Evolutionary conservation across 2,329 filamentous ascomycete species (phyloP).

Genomic region (Aspergillaceae sp.): DNA sequence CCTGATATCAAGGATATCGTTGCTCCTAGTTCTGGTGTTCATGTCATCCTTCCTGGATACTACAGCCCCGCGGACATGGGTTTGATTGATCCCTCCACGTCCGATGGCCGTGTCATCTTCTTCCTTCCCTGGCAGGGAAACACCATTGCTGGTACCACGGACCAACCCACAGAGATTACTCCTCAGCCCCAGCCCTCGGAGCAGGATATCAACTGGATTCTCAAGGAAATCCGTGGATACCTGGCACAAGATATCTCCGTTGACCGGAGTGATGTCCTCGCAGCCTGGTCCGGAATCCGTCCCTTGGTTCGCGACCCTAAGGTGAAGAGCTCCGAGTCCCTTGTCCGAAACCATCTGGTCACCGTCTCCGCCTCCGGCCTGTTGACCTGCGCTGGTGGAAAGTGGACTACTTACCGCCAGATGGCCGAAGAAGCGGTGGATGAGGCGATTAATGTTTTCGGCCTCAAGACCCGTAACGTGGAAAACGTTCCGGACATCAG

Average conservation of each 20-base stretch:
- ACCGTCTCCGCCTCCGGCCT: constrained; percentile 71
- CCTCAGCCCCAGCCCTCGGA: constrained; percentile 69
- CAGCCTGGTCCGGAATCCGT: constrained; percentile 81
- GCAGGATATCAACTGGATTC: constrained; percentile 79
- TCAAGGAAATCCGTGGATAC: constrained; percentile 74
- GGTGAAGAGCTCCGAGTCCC: constrained; percentile 73
- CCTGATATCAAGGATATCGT: constrained; percentile 65
- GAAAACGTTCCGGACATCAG: constrained; percentile 57
- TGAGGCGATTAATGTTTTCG: constrained; percentile 62
- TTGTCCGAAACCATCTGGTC: constrained; percentile 79
- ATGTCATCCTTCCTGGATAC: constrained; percentile 79
- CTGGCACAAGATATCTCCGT: constrained; percentile 77
- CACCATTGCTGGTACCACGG: constrained; percentile 82
- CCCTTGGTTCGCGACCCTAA: constrained; percentile 81
- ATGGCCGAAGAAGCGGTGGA: constrained; percentile 90
- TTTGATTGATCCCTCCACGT: constrained; percentile 75
- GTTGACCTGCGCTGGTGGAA: constrained; percentile 77
- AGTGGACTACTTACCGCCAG: constrained; percentile 89
- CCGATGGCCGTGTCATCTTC: constrained; percentile 84
- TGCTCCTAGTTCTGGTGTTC: constrained; percentile 74
- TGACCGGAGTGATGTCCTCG: constrained; percentile 75
- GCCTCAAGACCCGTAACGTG: constrained; percentile 50
- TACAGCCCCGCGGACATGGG: constrained; percentile 81
- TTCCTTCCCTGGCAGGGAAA: constrained; percentile 91
- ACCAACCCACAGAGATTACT: constrained; percentile 64